Conservation (phyloP, 805 yeast species). For the Saccharomyces eubayanus region DNA sequence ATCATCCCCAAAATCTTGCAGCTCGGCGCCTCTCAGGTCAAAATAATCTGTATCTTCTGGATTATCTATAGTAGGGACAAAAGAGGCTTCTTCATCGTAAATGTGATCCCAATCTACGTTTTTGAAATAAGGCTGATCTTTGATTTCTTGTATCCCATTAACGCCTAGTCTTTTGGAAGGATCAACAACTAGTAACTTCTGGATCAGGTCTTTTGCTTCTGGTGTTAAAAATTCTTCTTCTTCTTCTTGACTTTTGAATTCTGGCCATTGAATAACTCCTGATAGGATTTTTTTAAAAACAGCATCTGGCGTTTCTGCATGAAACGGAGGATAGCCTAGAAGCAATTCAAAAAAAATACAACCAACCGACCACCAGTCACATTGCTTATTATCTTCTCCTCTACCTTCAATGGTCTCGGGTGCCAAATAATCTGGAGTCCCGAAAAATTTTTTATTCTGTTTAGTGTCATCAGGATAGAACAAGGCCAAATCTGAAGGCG, state of each 20-base stretch:
- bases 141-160: slow-evolving; percentile 75
- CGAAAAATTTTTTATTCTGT: slow-evolving; percentile 65
- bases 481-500: slow-evolving; percentile 44
- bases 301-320: slow-evolving; percentile 64
- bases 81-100: slow-evolving; percentile 65
- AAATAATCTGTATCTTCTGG: slow-evolving; percentile 90
- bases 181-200: slow-evolving; percentile 50
- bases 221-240: slow-evolving; percentile 51
- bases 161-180: slow-evolving; percentile 65
- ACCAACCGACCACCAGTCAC: slow-evolving; percentile 93
- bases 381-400: slow-evolving; percentile 59
- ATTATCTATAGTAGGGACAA: slow-evolving; percentile 68
- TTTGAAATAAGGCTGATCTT: slow-evolving; percentile 65
- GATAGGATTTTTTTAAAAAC: slow-evolving; percentile 76
- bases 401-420: slow-evolving; percentile 89
- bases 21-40: slow-evolving; percentile 79
- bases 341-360: slow-evolving; percentile 88
- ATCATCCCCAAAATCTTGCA: slow-evolving; percentile 34
- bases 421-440: slow-evolving; percentile 95
- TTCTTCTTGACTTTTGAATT: slow-evolving; percentile 39
- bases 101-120: slow-evolving; percentile 68
- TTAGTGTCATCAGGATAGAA: slow-evolving; percentile 60
- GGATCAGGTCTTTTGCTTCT: slow-evolving; percentile 68
- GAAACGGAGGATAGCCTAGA: slow-evolving; percentile 93
- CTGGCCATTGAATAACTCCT: slow-evolving; percentile 81